Conservation (phyloP, 495 filamentous ascomycete species). For the Massariosphaeria phaeospora region DNA sequence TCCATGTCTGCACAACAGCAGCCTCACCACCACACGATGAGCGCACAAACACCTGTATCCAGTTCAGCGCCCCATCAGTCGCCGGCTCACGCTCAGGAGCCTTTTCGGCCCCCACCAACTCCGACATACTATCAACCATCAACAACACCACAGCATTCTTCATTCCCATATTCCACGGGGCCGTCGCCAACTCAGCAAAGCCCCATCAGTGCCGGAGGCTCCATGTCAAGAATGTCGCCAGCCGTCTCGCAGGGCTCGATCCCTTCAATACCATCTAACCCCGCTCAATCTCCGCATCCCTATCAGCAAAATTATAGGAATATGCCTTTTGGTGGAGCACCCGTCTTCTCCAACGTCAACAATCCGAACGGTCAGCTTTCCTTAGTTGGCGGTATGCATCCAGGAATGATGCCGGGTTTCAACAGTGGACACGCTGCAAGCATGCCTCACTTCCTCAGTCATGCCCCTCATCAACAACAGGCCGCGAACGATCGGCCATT, state of each 20-base stretch:
- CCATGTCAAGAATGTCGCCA: constrained; percentile 52
- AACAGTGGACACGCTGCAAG: constrained; percentile 55
- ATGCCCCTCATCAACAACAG: constrained; percentile 45
- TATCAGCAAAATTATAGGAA: constrained; percentile 43
- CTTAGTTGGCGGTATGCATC: constrained; percentile 59
- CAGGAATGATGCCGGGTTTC: constrained; percentile 47
- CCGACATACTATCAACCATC: constrained; percentile 59
- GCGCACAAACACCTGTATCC: constrained; percentile 43
- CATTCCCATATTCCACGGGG: constrained; percentile 54
- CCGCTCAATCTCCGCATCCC: constrained; percentile 37
- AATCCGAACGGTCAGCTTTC: constrained; percentile 65
- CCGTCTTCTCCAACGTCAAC: constrained; percentile 74
- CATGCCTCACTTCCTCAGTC: constrained; percentile 53
- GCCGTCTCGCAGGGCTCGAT: constrained; percentile 47
- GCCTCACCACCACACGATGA: constrained; percentile 44
- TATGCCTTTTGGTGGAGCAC: constrained; percentile 52
- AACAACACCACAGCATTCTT: constrained; percentile 58
- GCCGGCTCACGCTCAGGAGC: constrained; percentile 57
- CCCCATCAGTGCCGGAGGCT: constrained; percentile 54
- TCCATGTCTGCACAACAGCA: constrained; percentile 40
- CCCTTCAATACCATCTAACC: constrained; percentile 36
- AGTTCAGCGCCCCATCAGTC: constrained; percentile 58
- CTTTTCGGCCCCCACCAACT: constrained; percentile 58
- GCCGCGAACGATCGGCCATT: constrained; percentile 77
- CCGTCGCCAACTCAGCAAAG: constrained; percentile 56